Percentiles rank a stretch among this genome's conserved stretches.
These are phyloP conservation scores for Lipomyces sp. DNA, from an alignment of 805 yeast genomes.

Conservation along the genomic window DNA sequence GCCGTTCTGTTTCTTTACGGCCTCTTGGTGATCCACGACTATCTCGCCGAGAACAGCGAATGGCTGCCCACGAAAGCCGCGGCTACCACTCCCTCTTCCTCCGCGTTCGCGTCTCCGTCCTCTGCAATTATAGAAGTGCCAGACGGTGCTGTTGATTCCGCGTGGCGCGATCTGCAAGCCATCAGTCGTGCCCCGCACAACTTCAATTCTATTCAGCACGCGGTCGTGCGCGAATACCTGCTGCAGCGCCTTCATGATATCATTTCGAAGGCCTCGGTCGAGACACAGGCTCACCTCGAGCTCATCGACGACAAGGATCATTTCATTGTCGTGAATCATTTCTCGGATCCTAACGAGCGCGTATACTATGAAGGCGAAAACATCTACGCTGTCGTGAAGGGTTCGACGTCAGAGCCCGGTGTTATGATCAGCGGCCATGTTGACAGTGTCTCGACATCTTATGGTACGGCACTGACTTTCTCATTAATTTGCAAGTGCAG, in stretches of 20 bases:
- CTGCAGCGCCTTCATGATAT: constrained; percentile 42
- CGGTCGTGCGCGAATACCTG: constrained; percentile 66
- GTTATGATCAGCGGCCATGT: constrained; percentile 76
- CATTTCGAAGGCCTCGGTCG: constrained; percentile 25
- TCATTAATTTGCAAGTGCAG: too few relatives aligned
- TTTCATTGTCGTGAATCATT: constrained; percentile 44
- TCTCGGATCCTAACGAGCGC: constrained; percentile 38
- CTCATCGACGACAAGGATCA: constrained; percentile 42
- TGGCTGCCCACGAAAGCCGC: background rate
- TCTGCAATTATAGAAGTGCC: too few relatives aligned
- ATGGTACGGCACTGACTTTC: constrained; percentile 45
- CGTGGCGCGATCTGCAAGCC: constrained; percentile 70
- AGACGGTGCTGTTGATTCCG: constrained; percentile 22
- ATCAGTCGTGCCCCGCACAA: constrained; percentile 72
- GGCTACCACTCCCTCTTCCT: too few relatives aligned
- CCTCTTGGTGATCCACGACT: constrained; percentile 6
- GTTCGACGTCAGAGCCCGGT: constrained; percentile 61
- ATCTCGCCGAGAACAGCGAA: constrained; percentile 6
- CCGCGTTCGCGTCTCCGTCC: too few relatives aligned
- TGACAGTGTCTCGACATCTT: constrained; percentile 83
- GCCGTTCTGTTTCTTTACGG: constrained; percentile 34
- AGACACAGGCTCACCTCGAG: constrained; percentile 29
- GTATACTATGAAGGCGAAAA: constrained; percentile 76
- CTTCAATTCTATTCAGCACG: constrained; percentile 71
- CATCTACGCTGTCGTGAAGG: constrained; percentile 67